phyloP scores from a whole-genome alignment of 257 asterid species.

The Linaria vulgaris region DNA sequence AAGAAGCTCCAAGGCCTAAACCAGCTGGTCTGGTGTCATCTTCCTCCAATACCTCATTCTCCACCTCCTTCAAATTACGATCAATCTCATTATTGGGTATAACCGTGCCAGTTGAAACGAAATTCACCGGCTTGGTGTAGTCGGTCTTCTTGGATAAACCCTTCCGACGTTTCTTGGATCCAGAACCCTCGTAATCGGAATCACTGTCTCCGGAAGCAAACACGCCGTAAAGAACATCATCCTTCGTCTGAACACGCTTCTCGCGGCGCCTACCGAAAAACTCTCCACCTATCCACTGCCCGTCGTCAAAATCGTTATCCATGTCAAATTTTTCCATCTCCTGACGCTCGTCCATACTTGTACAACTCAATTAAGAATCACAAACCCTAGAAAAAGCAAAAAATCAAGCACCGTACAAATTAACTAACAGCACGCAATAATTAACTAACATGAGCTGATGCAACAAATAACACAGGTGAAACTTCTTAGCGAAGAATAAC shows the following conservation, averaged over 20 bases:
- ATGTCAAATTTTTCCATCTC: slow-evolving; percentile 76
- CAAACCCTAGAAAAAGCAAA: slow-evolving; percentile 9
- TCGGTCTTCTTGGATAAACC: slow-evolving; percentile 48
- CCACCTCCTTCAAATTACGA: slow-evolving; percentile 42
- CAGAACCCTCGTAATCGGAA: slow-evolving; percentile 68
- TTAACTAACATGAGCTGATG: no score
- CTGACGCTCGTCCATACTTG: slow-evolving; percentile 71
- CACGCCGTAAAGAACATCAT: slow-evolving; percentile 72
- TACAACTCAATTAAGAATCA: background rate
- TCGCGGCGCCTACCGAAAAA: slow-evolving; percentile 56
- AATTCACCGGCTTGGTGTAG: slow-evolving; percentile 70
- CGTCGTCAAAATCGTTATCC: slow-evolving; percentile 84
- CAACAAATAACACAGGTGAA: no score
- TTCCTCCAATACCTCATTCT: slow-evolving; percentile 35
- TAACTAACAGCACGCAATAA: no score
- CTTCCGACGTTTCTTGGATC: slow-evolving; percentile 73
- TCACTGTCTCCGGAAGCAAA: slow-evolving; percentile 78
- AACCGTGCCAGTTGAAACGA: slow-evolving; percentile 63
- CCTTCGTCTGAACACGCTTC: slow-evolving; percentile 66
- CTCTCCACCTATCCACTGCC: slow-evolving; percentile 72
- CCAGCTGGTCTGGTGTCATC: slow-evolving; percentile 41
- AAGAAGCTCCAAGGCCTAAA: slow-evolving; percentile 47
- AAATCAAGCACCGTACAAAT: background rate
- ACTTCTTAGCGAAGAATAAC: no score
- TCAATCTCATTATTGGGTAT: slow-evolving; percentile 72